A percentile compares a stretch with the other conserved stretches of the same genome.
Evolutionary conservation across 2,329 filamentous ascomycete species (phyloP).

Genomic region (Colletotrichum paranaense): DNA sequence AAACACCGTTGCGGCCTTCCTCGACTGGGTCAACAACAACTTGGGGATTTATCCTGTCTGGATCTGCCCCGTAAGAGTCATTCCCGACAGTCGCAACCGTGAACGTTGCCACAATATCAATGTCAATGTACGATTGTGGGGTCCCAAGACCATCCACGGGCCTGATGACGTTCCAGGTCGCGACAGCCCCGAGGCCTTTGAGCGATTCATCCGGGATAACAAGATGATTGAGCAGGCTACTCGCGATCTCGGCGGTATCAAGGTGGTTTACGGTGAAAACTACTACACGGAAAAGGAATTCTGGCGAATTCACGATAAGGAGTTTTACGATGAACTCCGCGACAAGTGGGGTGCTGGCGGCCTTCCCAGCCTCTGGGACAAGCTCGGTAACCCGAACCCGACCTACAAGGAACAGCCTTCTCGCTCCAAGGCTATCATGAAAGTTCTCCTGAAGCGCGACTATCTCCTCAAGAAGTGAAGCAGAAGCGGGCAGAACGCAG

Average conservation of each 20-base stretch:
- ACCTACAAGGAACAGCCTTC: slow-evolving; percentile 2
- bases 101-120: neutral
- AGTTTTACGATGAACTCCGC: slow-evolving; percentile 68
- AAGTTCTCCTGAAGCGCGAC: neutral
- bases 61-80: slow-evolving; percentile 41
- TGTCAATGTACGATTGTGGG: slow-evolving; percentile 25
- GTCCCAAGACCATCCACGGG: slow-evolving; percentile 15
- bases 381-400: slow-evolving; percentile 59
- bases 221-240: slow-evolving; percentile 69
- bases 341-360: slow-evolving; percentile 68
- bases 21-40: slow-evolving; percentile 42
- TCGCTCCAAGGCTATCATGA: neutral
- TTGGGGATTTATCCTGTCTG: slow-evolving; percentile 44
- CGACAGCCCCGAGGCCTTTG: slow-evolving; percentile 4
- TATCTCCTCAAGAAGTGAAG: neutral
- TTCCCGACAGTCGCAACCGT: neutral
- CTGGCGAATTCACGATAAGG: slow-evolving; percentile 70
- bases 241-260: slow-evolving; percentile 70
- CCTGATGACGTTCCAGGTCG: neutral
- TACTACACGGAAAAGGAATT: slow-evolving; percentile 77
- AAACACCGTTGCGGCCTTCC: slow-evolving; percentile 49
- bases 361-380: slow-evolving; percentile 74
- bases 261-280: slow-evolving; percentile 76
- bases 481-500: neutral
- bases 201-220: slow-evolving; percentile 63